Evolutionary conservation across 1,284 basidiomycete genomes (phyloP), one percentile per base, ranked within the genome.

Genomic region (Porogramme epimiltina): DNA sequence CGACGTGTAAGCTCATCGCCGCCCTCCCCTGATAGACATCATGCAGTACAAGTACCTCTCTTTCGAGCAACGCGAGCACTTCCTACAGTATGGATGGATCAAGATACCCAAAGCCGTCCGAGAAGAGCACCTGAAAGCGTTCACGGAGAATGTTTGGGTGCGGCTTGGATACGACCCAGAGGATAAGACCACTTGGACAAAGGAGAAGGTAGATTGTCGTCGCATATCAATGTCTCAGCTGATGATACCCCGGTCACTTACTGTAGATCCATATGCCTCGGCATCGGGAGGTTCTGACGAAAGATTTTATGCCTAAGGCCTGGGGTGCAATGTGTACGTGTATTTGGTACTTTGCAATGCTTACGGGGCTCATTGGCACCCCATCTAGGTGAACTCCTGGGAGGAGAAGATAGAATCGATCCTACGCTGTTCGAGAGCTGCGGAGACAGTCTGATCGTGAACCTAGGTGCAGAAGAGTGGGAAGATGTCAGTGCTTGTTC

Each of bases 21-120:
- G 28, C 28, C 6, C 8, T 6, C 28, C 28, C 28, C 8, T 13
- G 19, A 66, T 66, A 64, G 49, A 58, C 9, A 58, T 61, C 28
- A 42, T 53, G 13, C 61, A 66, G 49, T 64, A 61, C 52, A 62
- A 62, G 47, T 50, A 60, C 43, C 61, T 70, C 23, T 64, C 60
- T 1, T 51, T 60, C 1, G 67, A 67, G 42, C 66, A 72, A 51
- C 64, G 69, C 41, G 60, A 60, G 24, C 70, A 73, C 36, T 73
- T 73, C 55, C 62, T 73, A 13, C 58, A 68, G 46, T 62, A 69
- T 33, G 71, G 71, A 18, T 73, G 66, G 67, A 59, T 73, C 13
- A 60, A 58, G 54, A 66, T 69, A 31, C 62, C 62, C n/a, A 58
- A 63, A 24, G 71, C 68, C 9, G 66, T 72, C 20, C 60, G 64